Conservation (phyloP, 2,329 filamentous ascomycete genomes). For the Metarhizium sp. region DNA sequence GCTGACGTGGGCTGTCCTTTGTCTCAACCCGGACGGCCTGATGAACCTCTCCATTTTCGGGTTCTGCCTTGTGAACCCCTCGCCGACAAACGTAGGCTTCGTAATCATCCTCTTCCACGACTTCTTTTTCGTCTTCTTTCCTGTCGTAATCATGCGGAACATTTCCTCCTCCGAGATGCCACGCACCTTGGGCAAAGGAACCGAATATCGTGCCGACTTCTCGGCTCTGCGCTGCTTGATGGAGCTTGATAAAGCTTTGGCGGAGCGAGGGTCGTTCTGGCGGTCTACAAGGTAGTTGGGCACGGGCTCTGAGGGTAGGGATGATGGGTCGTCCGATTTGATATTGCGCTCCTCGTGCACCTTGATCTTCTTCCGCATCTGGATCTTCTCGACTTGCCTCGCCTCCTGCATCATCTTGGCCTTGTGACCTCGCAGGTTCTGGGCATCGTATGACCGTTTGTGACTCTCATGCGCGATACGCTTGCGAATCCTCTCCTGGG, state of each 20-base stretch:
- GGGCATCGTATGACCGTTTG: no score
- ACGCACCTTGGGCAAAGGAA: constrained; percentile 87
- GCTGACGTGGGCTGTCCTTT: constrained; percentile 45
- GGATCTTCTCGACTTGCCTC: constrained; percentile 94
- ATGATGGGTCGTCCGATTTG: constrained; percentile 71
- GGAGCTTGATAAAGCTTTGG: constrained; percentile 66
- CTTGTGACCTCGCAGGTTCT: constrained; percentile 69
- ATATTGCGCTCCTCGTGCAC: constrained; percentile 94
- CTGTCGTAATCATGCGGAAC: constrained; percentile 94
- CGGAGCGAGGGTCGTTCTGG: constrained; percentile 38
- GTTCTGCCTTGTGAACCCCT: constrained; percentile 79
- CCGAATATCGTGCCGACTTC: constrained; percentile 87
- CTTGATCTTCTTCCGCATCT: constrained; percentile 92
- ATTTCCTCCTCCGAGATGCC: constrained; percentile 92
- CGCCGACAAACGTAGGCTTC: constrained; percentile 66
- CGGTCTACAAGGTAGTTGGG: constrained; percentile 92
- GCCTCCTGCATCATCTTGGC: constrained; percentile 93
- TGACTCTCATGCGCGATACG: no score
- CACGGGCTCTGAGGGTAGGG: constrained; percentile 66
- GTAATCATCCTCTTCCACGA: constrained; percentile 60
- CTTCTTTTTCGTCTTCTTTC: constrained; percentile 87
- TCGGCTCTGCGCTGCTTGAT: constrained; percentile 95
- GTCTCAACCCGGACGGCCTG: constrained; percentile 38
- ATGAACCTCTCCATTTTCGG: constrained; percentile 63
- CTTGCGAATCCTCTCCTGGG: no score